A percentile compares a stretch with the other conserved stretches of the same genome.
Evolutionary conservation across 306 rosid species (phyloP).

Genomic region (Fragaria vesca): DNA sequence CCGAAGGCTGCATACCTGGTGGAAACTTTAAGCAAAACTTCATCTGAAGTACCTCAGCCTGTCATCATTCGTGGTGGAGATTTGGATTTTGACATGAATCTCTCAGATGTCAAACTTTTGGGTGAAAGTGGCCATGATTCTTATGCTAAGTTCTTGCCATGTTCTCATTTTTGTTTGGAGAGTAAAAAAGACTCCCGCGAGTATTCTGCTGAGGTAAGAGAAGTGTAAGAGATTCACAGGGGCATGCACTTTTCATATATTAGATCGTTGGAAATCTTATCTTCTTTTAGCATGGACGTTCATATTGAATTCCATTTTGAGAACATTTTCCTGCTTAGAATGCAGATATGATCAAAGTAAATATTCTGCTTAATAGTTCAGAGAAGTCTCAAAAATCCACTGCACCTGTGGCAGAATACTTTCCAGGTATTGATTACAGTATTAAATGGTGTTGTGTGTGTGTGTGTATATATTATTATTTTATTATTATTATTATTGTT

Average conservation of each 20-base stretch:
- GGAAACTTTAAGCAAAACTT: slow-evolving; percentile 39
- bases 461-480: not conserved
- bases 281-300: slow-evolving; percentile 22
- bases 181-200: slow-evolving; percentile 30
- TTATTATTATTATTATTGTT: no score
- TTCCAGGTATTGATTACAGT: slow-evolving; percentile 60
- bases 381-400: slow-evolving; percentile 48
- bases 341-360: slow-evolving; percentile 85
- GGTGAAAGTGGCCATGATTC: slow-evolving; percentile 35
- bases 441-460: slow-evolving; percentile 1
- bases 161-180: slow-evolving; percentile 57
- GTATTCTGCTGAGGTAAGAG: slow-evolving; percentile 61
- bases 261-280: not conserved
- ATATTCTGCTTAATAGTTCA: slow-evolving; percentile 68
- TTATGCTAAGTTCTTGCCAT: slow-evolving; percentile 40
- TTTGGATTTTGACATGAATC: slow-evolving; percentile 52
- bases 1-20: slow-evolving; percentile 54
- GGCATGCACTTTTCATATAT: not conserved
- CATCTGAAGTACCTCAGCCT: slow-evolving; percentile 52
- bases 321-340: slow-evolving; percentile 52
- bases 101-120: slow-evolving; percentile 41
- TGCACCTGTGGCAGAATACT: slow-evolving; percentile 67
- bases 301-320: slow-evolving; percentile 30
- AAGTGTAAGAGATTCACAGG: slow-evolving; percentile 12
- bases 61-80: slow-evolving; percentile 57